A percentile compares a stretch with the other conserved stretches of the same genome.
Evolutionary conservation across 2,329 filamentous ascomycete genomes (phyloP).

Genomic region (Beauveria varroae): DNA sequence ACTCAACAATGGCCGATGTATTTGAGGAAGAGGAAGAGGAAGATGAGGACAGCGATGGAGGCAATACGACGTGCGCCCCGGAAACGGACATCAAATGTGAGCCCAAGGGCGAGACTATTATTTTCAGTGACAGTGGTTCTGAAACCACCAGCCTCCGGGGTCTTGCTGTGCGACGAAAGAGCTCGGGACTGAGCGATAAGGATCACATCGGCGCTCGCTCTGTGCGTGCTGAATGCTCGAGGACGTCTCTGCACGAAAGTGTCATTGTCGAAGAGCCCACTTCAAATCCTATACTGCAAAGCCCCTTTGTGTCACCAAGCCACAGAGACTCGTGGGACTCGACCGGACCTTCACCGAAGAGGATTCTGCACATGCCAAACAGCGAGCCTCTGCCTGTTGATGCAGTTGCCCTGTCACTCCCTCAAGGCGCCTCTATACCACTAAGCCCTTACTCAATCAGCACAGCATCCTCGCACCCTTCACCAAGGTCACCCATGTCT

Average conservation of each 20-base stretch:
- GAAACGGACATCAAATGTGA: conserved; percentile 26
- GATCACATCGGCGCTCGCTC: conserved; percentile 21
- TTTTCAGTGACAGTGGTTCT: conserved; percentile 4
- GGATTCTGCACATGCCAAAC: conserved; percentile 23
- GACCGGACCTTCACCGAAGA: conserved; percentile 38
- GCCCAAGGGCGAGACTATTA: not conserved
- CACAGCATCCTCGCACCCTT: conserved; percentile 59
- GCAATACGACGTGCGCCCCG: conserved; percentile 33
- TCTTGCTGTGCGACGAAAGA: conserved; percentile 32
- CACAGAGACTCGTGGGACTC: conserved; percentile 30
- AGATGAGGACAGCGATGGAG: conserved; percentile 36
- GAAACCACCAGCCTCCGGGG: conserved; percentile 5
- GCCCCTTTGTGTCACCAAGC: not conserved
- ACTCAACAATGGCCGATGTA: conserved; percentile 74
- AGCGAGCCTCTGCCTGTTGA: conserved; percentile 4
- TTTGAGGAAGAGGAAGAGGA: conserved; percentile 74
- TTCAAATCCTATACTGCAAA: conserved; percentile 9
- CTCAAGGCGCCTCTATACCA: conserved; percentile 39
- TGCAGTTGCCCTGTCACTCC: conserved; percentile 18
- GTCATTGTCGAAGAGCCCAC: conserved; percentile 43
- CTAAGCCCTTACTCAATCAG: conserved; percentile 59
- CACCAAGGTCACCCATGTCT: conserved; percentile 60
- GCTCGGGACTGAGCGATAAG: conserved; percentile 37
- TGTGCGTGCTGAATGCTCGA: conserved; percentile 41
- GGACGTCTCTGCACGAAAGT: conserved; percentile 44